phyloP scores from a whole-genome alignment of 164 flowering plant species.

The Nelumbo lutea region DNA sequence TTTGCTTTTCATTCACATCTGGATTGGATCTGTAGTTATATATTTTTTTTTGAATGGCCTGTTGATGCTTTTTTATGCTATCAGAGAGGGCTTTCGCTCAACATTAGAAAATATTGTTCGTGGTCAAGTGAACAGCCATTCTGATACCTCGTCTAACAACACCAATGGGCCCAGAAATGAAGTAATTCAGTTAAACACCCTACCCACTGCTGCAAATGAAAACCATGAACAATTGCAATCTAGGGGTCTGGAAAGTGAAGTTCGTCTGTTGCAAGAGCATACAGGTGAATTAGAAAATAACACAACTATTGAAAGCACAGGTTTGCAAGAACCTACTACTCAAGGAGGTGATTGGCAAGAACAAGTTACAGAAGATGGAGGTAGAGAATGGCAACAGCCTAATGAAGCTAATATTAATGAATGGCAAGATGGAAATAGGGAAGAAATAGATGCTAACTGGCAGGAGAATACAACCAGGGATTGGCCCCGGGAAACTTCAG shows the following conservation, averaged over 20 bases:
- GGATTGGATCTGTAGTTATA: not conserved
- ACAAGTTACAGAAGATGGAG: slow-evolving; percentile 39
- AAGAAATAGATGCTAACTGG: slow-evolving; percentile 45
- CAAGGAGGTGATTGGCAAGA: slow-evolving; percentile 46
- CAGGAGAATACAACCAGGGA: slow-evolving; percentile 40
- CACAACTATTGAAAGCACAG: slow-evolving; percentile 28
- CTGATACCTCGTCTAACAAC: slow-evolving; percentile 42
- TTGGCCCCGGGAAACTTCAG: slow-evolving; percentile 49
- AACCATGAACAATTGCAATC: slow-evolving; percentile 34
- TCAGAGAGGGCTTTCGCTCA: slow-evolving; percentile 86
- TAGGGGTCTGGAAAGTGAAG: slow-evolving; percentile 32
- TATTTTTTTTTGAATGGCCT: not conserved
- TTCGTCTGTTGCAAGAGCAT: slow-evolving; percentile 26
- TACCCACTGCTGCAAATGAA: slow-evolving; percentile 36
- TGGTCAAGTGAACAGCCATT: slow-evolving; percentile 69
- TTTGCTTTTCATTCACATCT: not conserved
- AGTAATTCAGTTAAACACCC: slow-evolving; percentile 28
- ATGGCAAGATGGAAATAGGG: slow-evolving; percentile 42
- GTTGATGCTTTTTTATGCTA: slow-evolving; percentile 10
- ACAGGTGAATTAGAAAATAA: slow-evolving; percentile 25
- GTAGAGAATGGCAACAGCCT: slow-evolving; percentile 47
- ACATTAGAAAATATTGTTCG: slow-evolving; percentile 82
- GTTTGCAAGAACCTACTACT: slow-evolving; percentile 39
- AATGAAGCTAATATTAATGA: slow-evolving; percentile 35
- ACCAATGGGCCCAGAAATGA: slow-evolving; percentile 38